Conservation (phyloP, 176 grass and related monocot genomes). For the Oropetium thomaeum region DNA sequence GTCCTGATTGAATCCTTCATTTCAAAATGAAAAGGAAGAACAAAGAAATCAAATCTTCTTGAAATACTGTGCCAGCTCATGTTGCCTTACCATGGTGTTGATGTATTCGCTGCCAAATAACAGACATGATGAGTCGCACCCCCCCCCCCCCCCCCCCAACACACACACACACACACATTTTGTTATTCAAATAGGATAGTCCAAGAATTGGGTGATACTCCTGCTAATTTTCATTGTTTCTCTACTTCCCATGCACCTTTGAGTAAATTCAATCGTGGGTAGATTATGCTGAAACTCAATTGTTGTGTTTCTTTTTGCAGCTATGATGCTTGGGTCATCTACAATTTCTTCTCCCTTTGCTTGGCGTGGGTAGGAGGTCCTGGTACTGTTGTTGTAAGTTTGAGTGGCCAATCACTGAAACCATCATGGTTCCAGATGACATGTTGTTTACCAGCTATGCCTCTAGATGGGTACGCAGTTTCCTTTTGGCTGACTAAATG, state of each 20-base stretch:
- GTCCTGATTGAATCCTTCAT: background rate
- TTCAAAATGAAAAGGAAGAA: background rate
- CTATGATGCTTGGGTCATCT: slow-evolving; percentile 93
- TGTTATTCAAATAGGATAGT: background rate
- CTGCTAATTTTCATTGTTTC: slow-evolving; percentile 2
- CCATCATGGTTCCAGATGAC: slow-evolving; percentile 82
- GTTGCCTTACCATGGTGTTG: background rate
- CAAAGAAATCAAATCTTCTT: background rate
- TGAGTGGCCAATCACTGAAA: slow-evolving; percentile 69
- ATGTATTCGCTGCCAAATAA: background rate
- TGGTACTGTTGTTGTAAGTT: slow-evolving; percentile 69
- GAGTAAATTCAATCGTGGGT: background rate
- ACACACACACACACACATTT: too few species aligned
- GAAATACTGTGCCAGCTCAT: background rate
- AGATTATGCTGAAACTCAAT: slow-evolving; percentile 22
- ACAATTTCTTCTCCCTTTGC: slow-evolving; percentile 92
- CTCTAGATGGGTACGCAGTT: slow-evolving; percentile 70
- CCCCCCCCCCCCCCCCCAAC: too few species aligned
- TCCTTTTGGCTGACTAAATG: background rate
- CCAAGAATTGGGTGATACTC: background rate
- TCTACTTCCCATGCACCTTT: slow-evolving; percentile 6
- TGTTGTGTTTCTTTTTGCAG: slow-evolving; percentile 47
- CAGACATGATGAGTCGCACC: background rate
- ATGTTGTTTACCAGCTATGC: slow-evolving; percentile 73
- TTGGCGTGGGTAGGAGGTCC: slow-evolving; percentile 92